Conservation (phyloP, 1,284 basidiomycete genomes). For the Apiotrichum siamense region DNA sequence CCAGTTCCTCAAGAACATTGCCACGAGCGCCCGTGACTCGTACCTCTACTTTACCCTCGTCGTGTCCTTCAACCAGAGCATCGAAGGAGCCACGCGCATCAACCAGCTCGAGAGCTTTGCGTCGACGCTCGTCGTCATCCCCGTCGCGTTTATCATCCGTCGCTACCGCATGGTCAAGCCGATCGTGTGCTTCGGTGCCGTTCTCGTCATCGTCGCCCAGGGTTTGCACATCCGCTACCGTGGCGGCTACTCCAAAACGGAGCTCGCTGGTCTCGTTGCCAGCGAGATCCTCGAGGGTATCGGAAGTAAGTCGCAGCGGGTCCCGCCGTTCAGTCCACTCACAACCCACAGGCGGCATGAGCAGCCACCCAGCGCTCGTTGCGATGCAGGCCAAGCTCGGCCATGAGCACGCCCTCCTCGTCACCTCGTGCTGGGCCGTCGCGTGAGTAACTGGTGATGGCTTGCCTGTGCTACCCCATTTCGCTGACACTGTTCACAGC, state of each 20-base stretch:
- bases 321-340: neutral
- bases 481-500: neutral
- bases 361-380: conserved; percentile 38
- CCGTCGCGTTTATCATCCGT: conserved; percentile 42
- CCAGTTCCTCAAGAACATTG: conserved; percentile 25
- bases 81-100: conserved; percentile 45
- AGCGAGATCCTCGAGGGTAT: conserved; percentile 48
- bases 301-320: conserved; percentile 35
- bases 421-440: conserved; percentile 13
- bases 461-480: neutral
- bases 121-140: conserved; percentile 41
- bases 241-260: conserved; percentile 30
- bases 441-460: neutral
- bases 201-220: conserved; percentile 36
- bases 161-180: conserved; percentile 45
- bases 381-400: conserved; percentile 17
- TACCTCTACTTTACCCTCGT: conserved; percentile 47
- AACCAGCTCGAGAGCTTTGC: conserved; percentile 46
- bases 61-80: conserved; percentile 44
- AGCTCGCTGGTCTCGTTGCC: conserved; percentile 41
- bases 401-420: conserved; percentile 17
- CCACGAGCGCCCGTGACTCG: conserved; percentile 40
- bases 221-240: conserved; percentile 49
- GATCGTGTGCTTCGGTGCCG: conserved; percentile 41
- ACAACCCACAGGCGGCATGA: conserved; percentile 28